Conservation (phyloP, 2,329 filamentous ascomycete species). For the Didymella pomorum region DNA sequence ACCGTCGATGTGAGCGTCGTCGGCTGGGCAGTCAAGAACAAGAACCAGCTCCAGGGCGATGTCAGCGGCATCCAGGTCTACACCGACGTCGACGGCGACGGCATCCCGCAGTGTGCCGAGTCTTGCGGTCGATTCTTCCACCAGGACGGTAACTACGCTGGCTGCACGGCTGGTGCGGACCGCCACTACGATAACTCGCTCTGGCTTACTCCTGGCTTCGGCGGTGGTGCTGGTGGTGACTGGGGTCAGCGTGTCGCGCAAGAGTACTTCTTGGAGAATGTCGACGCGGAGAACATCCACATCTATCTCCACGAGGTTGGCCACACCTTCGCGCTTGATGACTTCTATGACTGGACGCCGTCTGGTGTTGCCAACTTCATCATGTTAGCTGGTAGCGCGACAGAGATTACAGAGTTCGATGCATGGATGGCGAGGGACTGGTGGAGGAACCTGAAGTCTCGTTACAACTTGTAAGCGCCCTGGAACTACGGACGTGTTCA, state of each 20-base stretch:
- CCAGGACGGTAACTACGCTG: slow-evolving; percentile 53
- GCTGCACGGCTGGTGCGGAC: slow-evolving; percentile 51
- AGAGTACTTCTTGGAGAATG: slow-evolving; percentile 54
- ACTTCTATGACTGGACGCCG: slow-evolving; percentile 58
- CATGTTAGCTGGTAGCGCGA: slow-evolving; percentile 57
- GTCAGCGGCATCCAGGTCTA: slow-evolving; percentile 52
- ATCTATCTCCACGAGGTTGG: slow-evolving; percentile 58
- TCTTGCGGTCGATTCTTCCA: slow-evolving; percentile 58
- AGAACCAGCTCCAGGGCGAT: slow-evolving; percentile 50
- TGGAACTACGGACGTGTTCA: neutral
- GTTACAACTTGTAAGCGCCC: slow-evolving; percentile 26
- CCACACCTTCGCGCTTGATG: slow-evolving; percentile 56
- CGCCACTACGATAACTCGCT: slow-evolving; percentile 57
- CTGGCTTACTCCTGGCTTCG: slow-evolving; percentile 59
- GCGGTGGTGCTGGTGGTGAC: slow-evolving; percentile 57
- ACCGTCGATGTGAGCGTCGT: slow-evolving; percentile 54
- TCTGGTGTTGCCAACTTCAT: slow-evolving; percentile 55
- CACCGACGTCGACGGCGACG: slow-evolving; percentile 52
- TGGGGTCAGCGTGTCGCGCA: slow-evolving; percentile 58
- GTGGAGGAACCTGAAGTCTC: slow-evolving; percentile 52
- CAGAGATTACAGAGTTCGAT: slow-evolving; percentile 58
- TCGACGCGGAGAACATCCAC: slow-evolving; percentile 52
- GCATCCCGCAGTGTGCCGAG: slow-evolving; percentile 54
- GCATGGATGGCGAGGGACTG: slow-evolving; percentile 61
- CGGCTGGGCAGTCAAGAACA: slow-evolving; percentile 55